Conservation (phyloP, 306 rosid species). For the Cicer cuneatum region DNA sequence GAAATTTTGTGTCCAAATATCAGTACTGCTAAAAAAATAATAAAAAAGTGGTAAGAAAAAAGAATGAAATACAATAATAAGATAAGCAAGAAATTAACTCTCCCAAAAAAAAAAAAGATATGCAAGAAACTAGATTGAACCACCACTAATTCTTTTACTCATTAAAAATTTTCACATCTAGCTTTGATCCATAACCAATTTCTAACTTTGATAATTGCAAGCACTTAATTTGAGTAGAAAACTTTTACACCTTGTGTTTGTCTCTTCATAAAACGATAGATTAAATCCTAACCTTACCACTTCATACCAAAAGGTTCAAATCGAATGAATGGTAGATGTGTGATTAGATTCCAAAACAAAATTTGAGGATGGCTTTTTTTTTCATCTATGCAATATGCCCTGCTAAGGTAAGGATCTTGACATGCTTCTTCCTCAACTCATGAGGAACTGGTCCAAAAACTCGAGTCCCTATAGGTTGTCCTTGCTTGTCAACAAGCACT, state of each 20-base stretch:
- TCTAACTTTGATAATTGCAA: too few relatives aligned
- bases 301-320: not conserved
- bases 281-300: conserved; percentile 16
- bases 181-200: too few relatives aligned
- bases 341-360: conserved; percentile 32
- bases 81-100: too few relatives aligned
- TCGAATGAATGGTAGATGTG: not conserved
- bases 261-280: conserved; percentile 8
- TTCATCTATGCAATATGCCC: conserved; percentile 70
- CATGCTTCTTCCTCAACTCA: conserved; percentile 84
- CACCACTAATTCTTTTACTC: too few relatives aligned
- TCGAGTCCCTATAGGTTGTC: conserved; percentile 91
- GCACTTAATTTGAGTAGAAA: not conserved
- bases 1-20: too few relatives aligned
- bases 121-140: too few relatives aligned
- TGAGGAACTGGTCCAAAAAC: conserved; percentile 95
- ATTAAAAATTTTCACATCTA: too few relatives aligned
- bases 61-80: too few relatives aligned
- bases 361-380: conserved; percentile 27
- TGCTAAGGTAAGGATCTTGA: conserved; percentile 86
- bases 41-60: too few relatives aligned
- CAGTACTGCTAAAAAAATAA: too few relatives aligned
- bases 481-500: conserved; percentile 90
- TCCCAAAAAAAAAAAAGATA: too few relatives aligned
- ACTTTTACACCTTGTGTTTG: not conserved